These are phyloP conservation scores for Colletotrichum chlorophyti DNA, from an alignment of 2,329 filamentous ascomycete species.

Conservation along the genomic window DNA sequence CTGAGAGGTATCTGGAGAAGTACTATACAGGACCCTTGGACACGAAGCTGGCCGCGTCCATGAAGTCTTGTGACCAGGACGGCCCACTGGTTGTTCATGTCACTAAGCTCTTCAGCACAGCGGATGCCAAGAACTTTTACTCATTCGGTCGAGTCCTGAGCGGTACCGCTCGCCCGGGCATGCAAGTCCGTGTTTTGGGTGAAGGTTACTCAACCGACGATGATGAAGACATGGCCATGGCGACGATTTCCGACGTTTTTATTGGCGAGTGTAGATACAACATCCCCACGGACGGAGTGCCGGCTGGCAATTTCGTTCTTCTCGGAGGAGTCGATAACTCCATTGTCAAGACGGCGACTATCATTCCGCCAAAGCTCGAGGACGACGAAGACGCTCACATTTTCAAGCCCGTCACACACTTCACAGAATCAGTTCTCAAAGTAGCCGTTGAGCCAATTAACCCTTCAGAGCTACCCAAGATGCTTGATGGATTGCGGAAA, in stretches of 20 bases:
- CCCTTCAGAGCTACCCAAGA: constrained; percentile 96
- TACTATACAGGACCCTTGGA: constrained; percentile 94
- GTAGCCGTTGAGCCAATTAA: constrained; percentile 98
- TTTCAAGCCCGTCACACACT: constrained; percentile 90
- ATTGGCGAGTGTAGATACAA: constrained; percentile 94
- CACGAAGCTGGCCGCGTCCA: constrained; percentile 78
- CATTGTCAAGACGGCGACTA: constrained; percentile 95
- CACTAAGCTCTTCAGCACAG: constrained; percentile 90
- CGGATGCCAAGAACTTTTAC: constrained; percentile 90
- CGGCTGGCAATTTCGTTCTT: constrained; percentile 93
- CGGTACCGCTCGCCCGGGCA: constrained; percentile 82
- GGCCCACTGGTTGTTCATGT: constrained; percentile 91
- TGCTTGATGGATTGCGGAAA: constrained; percentile 95
- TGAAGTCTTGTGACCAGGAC: constrained; percentile 84
- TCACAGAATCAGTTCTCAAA: constrained; percentile 97
- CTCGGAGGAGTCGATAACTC: constrained; percentile 94
- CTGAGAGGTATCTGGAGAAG: constrained; percentile 76
- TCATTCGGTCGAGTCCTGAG: constrained; percentile 93
- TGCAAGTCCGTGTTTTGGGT: constrained; percentile 88
- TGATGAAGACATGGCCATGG: constrained; percentile 94
- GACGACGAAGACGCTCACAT: constrained; percentile 94
- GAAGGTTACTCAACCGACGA: constrained; percentile 97
- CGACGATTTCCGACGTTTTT: constrained; percentile 84
- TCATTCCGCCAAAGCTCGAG: constrained; percentile 80
- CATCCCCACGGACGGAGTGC: constrained; percentile 87